Percentiles rank a stretch among this genome's conserved stretches.
Conservation (phyloP, 2,329 filamentous ascomycete species). For the Nemania sp. region DNA sequence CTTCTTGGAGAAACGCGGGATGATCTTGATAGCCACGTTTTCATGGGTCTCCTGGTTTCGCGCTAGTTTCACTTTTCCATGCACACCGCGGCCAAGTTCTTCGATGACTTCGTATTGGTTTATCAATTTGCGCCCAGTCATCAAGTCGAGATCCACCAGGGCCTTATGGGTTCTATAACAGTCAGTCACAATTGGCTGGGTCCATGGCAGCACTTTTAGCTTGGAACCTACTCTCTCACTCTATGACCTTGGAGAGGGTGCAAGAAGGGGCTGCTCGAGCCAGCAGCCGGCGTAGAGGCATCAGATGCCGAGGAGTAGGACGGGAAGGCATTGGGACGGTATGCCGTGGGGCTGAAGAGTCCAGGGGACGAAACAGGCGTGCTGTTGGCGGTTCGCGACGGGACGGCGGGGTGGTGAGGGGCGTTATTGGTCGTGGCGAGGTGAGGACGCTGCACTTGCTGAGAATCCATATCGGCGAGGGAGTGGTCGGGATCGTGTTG, state of each 20-base stretch:
- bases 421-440: slow-evolving; percentile 43
- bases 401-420: slow-evolving; percentile 44
- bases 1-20: slow-evolving; percentile 92
- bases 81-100: slow-evolving; percentile 92
- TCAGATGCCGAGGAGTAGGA: slow-evolving; percentile 55
- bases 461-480: slow-evolving; percentile 40
- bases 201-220: too few relatives aligned
- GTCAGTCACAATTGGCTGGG: slow-evolving; percentile 19
- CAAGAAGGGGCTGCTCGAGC: slow-evolving; percentile 61
- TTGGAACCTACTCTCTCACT: slow-evolving; percentile 72
- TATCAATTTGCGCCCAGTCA: slow-evolving; percentile 92
- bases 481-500: slow-evolving; percentile 31
- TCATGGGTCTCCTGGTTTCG: slow-evolving; percentile 75
- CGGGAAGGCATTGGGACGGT: slow-evolving; percentile 47
- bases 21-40: slow-evolving; percentile 97
- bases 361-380: slow-evolving; percentile 65
- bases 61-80: slow-evolving; percentile 96
- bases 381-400: slow-evolving; percentile 54
- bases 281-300: slow-evolving; percentile 54
- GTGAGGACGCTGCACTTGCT: slow-evolving; percentile 39
- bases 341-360: slow-evolving; percentile 58
- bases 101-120: slow-evolving; percentile 98
- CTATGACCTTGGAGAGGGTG: slow-evolving; percentile 73
- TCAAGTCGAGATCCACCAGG: slow-evolving; percentile 83
- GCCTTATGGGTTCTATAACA: slow-evolving; percentile 77